A percentile compares a stretch with the other conserved stretches of the same genome.
These are phyloP conservation scores for Wickerhamomyces sp. DNA, from an alignment of 1,139 yeast species.

Conservation along the genomic window DNA sequence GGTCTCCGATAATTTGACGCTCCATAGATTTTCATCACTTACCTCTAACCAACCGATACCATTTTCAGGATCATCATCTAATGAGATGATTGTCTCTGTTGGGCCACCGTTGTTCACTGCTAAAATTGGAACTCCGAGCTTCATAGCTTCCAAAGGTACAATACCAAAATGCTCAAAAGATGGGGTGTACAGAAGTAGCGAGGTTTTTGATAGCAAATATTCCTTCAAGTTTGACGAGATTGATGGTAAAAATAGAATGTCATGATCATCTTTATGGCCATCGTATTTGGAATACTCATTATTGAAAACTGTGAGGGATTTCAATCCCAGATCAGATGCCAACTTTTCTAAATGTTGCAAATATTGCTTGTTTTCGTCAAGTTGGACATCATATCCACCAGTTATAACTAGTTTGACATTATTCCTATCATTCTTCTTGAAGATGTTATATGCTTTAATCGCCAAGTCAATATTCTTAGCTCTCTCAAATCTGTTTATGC, in stretches of 20 bases:
- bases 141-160: conserved; percentile 95
- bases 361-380: conserved; percentile 72
- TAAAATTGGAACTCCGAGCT: conserved; percentile 73
- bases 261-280: conserved; percentile 27
- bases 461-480: conserved; percentile 84
- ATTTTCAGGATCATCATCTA: conserved; percentile 35
- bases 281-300: conserved; percentile 34
- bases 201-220: conserved; percentile 52
- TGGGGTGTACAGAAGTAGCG: conserved; percentile 80
- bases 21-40: conserved; percentile 59
- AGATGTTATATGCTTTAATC: conserved; percentile 51
- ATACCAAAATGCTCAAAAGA: conserved; percentile 93
- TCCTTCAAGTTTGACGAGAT: conserved; percentile 65
- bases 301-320: conserved; percentile 43
- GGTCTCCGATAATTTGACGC: conserved; percentile 46
- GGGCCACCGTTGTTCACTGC: conserved; percentile 95
- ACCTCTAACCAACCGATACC: conserved; percentile 79
- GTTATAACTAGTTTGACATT: conserved; percentile 57
- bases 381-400: conserved; percentile 89
- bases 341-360: conserved; percentile 53
- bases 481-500: conserved; percentile 84
- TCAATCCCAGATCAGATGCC: conserved; percentile 42
- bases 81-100: conserved; percentile 64
- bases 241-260: conserved; percentile 78
- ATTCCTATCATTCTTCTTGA: conserved; percentile 22